Conservation (phyloP, 2,329 filamentous ascomycete species). For the Madurella mycetomatis region DNA sequence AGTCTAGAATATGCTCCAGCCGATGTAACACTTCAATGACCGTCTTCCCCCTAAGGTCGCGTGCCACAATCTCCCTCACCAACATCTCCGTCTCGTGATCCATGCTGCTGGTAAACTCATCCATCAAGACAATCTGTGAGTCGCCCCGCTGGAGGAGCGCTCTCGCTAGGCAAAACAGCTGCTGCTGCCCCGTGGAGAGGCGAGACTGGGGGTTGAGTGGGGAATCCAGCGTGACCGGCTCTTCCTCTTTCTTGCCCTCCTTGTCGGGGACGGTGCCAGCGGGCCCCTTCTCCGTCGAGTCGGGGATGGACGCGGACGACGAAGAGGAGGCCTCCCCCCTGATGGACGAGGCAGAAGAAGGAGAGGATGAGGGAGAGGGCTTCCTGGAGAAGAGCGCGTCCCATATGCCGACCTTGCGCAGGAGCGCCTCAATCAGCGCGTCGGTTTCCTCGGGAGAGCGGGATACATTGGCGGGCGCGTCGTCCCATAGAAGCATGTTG, state of each 20-base stretch:
- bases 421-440: conserved; percentile 7
- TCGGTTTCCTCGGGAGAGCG: neutral
- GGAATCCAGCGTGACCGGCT: conserved; percentile 1
- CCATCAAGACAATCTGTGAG: conserved; percentile 14
- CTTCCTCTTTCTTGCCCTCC: neutral
- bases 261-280: neutral
- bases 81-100: conserved; percentile 16
- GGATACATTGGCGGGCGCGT: neutral
- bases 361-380: neutral
- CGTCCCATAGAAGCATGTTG: conserved; percentile 12
- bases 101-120: conserved; percentile 19
- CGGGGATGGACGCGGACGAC: neutral
- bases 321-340: too few relatives aligned
- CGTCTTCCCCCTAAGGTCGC: conserved; percentile 11
- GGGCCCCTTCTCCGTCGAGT: too few relatives aligned
- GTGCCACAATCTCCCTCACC: conserved; percentile 12
- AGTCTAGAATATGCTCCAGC: conserved; percentile 14
- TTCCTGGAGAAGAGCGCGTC: conserved; percentile 11
- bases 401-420: conserved; percentile 14
- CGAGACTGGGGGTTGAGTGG: conserved; percentile 4
- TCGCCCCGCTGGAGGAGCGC: conserved; percentile 9
- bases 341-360: neutral
- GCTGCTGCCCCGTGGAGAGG: conserved; percentile 14
- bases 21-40: conserved; percentile 17
- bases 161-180: conserved; percentile 17